Evolutionary conservation across 768 basidiomycete species (phyloP).

Genomic region (Lentinula sp.): DNA sequence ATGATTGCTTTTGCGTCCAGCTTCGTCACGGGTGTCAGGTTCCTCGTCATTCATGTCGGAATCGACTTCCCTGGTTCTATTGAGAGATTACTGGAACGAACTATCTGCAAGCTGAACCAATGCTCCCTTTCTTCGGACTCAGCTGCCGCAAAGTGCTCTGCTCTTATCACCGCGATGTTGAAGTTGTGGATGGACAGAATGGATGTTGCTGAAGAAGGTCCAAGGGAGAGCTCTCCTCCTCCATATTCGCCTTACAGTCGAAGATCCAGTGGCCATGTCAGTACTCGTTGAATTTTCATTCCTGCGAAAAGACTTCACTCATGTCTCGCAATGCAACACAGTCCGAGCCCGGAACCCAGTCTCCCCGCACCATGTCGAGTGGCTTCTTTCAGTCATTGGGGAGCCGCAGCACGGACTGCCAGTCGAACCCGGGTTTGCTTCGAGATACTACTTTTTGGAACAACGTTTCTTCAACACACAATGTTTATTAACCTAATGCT

Average conservation of each 20-base stretch:
- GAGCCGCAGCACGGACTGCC: not conserved
- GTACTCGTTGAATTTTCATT: not conserved
- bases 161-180: not conserved
- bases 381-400: not conserved
- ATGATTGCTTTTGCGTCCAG: conserved; percentile 34
- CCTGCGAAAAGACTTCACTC: not conserved
- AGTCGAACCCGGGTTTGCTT: not conserved
- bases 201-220: not conserved
- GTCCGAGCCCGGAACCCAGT: not conserved
- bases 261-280: not conserved
- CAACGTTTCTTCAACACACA: not conserved
- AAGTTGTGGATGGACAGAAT: not conserved
- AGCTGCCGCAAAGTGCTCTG: not conserved
- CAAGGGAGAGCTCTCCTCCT: not conserved
- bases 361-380: not conserved
- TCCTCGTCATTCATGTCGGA: not conserved
- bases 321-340: not conserved
- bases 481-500: not conserved
- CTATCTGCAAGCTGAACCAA: not conserved
- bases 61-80: conserved; percentile 1
- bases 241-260: not conserved
- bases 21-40: conserved; percentile 8
- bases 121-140: not conserved
- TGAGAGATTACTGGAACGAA: not conserved
- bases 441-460: not conserved